Base-by-base conservation (phyloP, 257 asterid species). In the Ilex aquifolium region DNA sequence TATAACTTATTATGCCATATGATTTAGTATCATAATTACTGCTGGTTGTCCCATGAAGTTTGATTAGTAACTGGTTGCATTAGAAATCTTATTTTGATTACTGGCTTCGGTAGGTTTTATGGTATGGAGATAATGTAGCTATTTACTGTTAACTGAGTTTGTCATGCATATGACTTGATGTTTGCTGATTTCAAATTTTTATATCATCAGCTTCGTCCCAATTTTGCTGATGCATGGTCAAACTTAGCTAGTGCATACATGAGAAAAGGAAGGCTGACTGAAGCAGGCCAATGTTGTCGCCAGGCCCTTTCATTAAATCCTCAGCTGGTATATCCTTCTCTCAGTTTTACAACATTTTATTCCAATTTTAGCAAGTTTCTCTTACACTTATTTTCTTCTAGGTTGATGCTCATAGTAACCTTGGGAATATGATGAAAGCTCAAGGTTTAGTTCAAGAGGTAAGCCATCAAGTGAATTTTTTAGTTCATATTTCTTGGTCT, bases 331-430 rank as follows among this genome's bases (percentile, higher is more conserved):
- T 32, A 32, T 50, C 40, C 31, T 52, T 10, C 62, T 29, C n/a
- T 67, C 50, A 61, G 39, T 50, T 13, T 60, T 16, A 61, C 60
- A n/a, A 58, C 57, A 56, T 31, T 65, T 64, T 42, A 10, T 13
- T 31, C 15, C 54, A 32, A 31, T 63, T 62, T 40, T 32, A 65
- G 32, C 67, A 14, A 52, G 68, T 51, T 48, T 59, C 72, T 61
- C 49, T 55, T 65, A 39, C 46, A 62, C 57, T 44, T 64, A 59
- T 53, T 59, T 69, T 76, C 36, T 60, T 74, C 32, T 80, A 93
- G 99, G 99, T 93, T 66, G 99, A 93, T 80, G 97, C 99, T 70
- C 99, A 93, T 68, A 90, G 99, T 67, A 93, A 93, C 79, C 95
- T 93, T 65, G 99, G 99, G 56, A 93, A 93, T 81, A 77, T 93